These are phyloP conservation scores for Pulveroboletus sp. DNA, from an alignment of 768 basidiomycete species.

Conservation along the genomic window DNA sequence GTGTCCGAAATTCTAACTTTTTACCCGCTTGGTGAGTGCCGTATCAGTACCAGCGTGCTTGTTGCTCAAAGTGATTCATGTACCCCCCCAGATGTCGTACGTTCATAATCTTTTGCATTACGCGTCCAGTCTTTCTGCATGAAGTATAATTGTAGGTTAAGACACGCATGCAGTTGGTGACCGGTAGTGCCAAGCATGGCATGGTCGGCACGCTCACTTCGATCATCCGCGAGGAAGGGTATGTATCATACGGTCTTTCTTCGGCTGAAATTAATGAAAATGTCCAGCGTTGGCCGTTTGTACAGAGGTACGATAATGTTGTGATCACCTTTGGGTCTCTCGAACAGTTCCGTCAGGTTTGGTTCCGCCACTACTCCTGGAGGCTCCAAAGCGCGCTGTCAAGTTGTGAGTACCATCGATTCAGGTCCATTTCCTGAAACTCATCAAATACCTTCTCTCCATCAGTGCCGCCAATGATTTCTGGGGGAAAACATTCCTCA, in stretches of 20 bases:
- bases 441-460: constrained; percentile 4
- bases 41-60: background rate
- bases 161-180: constrained; percentile 97
- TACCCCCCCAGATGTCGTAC: constrained; percentile 69
- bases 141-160: constrained; percentile 62
- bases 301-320: constrained; percentile 64
- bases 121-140: background rate
- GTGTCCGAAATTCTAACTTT: constrained; percentile 80
- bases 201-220: constrained; percentile 78
- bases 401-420: constrained; percentile 63
- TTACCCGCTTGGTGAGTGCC: constrained; percentile 76
- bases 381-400: constrained; percentile 97
- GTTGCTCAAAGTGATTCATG: constrained; percentile 1
- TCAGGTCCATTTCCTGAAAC: background rate
- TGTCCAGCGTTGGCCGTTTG: constrained; percentile 63
- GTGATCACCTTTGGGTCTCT: background rate
- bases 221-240: constrained; percentile 93
- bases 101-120: constrained; percentile 28
- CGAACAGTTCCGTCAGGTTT: constrained; percentile 50
- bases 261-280: background rate
- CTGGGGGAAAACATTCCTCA: constrained; percentile 83
- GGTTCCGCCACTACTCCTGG: constrained; percentile 90
- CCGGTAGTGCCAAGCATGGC: constrained; percentile 69
- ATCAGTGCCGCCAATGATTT: constrained; percentile 83
- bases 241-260: constrained; percentile 19